These are phyloP conservation scores for Acer campestre DNA, from an alignment of 345 rosid species.

Conservation along the genomic window DNA sequence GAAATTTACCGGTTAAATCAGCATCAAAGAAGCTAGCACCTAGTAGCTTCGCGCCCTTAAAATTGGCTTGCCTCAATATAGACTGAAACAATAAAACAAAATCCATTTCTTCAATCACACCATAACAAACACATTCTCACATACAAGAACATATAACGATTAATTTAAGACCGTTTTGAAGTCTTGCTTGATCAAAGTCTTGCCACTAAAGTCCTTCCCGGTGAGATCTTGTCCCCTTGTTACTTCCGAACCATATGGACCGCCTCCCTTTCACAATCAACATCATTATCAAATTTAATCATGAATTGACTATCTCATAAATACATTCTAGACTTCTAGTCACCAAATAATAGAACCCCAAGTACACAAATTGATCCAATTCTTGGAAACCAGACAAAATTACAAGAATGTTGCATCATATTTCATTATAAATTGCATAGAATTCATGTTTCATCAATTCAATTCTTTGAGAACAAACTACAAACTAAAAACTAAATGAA, in stretches of 20 bases:
- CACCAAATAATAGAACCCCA: neutral
- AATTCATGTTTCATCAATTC: neutral
- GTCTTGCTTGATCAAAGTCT: constrained; percentile 71
- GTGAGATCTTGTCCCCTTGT: constrained; percentile 93
- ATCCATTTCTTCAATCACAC: neutral
- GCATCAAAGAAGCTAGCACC: too few relatives aligned
- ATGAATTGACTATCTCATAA: neutral
- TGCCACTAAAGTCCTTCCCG: constrained; percentile 86
- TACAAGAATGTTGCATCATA: neutral
- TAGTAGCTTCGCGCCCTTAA: constrained; percentile 83
- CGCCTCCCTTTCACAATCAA: constrained; percentile 72
- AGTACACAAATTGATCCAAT: neutral
- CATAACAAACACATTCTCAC: neutral
- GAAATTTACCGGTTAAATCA: constrained; percentile 68
- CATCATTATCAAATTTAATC: neutral
- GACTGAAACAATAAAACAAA: constrained; percentile 49
- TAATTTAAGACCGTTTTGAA: constrained; percentile 72
- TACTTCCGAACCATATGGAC: constrained; percentile 87
- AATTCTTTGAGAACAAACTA: neutral
- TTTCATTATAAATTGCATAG: neutral
- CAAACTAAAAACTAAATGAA: neutral
- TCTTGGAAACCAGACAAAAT: neutral
- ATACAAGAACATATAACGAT: neutral
- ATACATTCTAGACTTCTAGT: neutral
- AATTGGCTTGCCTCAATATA: constrained; percentile 81